Conservation (phyloP, 495 filamentous ascomycete genomes). For the Aspergillus egyptiacus region DNA sequence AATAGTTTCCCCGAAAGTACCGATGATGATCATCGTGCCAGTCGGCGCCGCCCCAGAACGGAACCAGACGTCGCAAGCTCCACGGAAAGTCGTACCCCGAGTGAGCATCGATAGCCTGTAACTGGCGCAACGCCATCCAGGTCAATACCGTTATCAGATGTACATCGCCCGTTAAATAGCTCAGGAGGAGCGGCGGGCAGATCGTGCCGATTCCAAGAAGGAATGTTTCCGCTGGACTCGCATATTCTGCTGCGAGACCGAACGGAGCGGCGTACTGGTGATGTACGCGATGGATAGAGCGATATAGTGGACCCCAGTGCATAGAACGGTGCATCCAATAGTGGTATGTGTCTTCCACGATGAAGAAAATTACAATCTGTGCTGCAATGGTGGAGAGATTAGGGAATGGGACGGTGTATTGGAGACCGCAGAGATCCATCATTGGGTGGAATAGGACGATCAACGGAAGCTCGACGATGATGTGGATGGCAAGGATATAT, state of each 20-base stretch:
- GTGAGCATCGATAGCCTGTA: conserved; percentile 98
- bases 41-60: conserved; percentile 96
- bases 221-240: conserved; percentile 95
- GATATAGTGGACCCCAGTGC: conserved; percentile 96
- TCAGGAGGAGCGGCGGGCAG: conserved; percentile 77
- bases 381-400: conserved; percentile 70
- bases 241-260: conserved; percentile 93
- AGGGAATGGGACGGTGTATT: conserved; percentile 85
- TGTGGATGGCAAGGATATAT: conserved; percentile 86
- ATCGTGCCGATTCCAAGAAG: conserved; percentile 84
- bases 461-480: conserved; percentile 94
- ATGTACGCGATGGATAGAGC: conserved; percentile 93
- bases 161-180: conserved; percentile 70
- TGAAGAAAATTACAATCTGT: conserved; percentile 90
- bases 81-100: conserved; percentile 97
- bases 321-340: conserved; percentile 93
- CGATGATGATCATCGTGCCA: conserved; percentile 97
- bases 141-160: conserved; percentile 95
- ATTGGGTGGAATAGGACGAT: conserved; percentile 93
- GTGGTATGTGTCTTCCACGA: conserved; percentile 96
- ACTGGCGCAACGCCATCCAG: conserved; percentile 86
- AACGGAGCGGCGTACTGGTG: conserved; percentile 97
- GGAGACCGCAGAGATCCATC: conserved; percentile 84
- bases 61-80: conserved; percentile 90
- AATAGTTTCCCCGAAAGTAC: conserved; percentile 94